Percentiles rank a stretch among this genome's conserved stretches.
Conservation (phyloP, 371 early-diverging fungal genomes). For the Mucor plumbeus region DNA sequence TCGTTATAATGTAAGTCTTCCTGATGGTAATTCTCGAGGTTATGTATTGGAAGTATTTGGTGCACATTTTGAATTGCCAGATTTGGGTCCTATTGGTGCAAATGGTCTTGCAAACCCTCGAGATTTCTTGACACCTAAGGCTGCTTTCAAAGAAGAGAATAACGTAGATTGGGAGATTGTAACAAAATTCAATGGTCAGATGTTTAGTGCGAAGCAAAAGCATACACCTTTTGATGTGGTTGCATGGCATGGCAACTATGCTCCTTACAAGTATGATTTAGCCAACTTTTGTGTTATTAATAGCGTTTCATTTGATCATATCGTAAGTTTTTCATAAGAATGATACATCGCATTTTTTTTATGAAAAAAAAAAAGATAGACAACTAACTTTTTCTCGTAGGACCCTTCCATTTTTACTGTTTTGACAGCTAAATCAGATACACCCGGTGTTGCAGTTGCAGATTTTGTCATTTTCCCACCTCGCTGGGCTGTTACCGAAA, state of each 20-base stretch:
- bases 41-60: constrained; percentile 91
- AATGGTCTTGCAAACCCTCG: constrained; percentile 96
- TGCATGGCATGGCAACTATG: constrained; percentile 98
- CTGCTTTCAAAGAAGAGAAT: constrained; percentile 74
- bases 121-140: constrained; percentile 90
- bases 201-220: constrained; percentile 75
- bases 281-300: constrained; percentile 85
- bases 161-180: constrained; percentile 67
- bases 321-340: constrained; percentile 49
- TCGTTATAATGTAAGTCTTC: constrained; percentile 79
- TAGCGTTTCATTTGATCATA: constrained; percentile 91
- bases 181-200: constrained; percentile 83
- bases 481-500: constrained; percentile 91
- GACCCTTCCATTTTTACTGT: constrained; percentile 97
- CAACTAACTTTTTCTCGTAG: constrained; percentile 17
- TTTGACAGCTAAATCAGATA: constrained; percentile 86
- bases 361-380: too few relatives aligned
- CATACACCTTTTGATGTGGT: constrained; percentile 96
- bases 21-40: constrained; percentile 88
- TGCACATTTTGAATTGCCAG: constrained; percentile 92
- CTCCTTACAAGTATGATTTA: constrained; percentile 94
- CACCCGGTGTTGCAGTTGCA: constrained; percentile 89
- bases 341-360: not conserved
- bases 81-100: constrained; percentile 95
- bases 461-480: constrained; percentile 99